Percentiles rank a stretch among this genome's conserved stretches.
Conservation (phyloP, 2,329 filamentous ascomycete species). For the Fusarium sp. region DNA sequence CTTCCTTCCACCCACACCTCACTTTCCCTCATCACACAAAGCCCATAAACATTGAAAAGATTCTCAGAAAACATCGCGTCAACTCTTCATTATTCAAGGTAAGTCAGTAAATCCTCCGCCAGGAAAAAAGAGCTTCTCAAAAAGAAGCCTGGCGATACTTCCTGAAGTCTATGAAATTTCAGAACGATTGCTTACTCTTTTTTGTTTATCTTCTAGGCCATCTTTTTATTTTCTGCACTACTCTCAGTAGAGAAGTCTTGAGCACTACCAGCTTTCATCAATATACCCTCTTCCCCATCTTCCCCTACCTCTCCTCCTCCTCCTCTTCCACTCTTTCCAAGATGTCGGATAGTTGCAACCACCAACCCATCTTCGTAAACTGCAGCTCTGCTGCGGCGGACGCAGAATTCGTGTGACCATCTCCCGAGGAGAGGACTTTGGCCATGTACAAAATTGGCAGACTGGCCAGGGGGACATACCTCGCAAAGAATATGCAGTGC, state of each 20-base stretch:
- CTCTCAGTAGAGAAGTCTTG: neutral
- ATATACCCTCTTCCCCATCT: neutral
- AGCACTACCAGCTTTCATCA: neutral
- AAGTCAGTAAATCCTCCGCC: neutral
- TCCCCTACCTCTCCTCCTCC: neutral
- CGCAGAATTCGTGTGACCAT: conserved; percentile 19
- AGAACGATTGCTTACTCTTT: neutral
- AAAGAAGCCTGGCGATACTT: neutral
- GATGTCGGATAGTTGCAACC: neutral
- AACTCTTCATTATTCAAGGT: neutral
- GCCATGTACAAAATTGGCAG: conserved; percentile 35
- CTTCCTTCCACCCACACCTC: neutral
- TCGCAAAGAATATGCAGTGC: conserved; percentile 10
- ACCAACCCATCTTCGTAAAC: neutral
- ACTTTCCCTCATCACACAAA: neutral
- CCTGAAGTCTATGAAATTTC: neutral
- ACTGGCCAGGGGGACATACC: conserved; percentile 16
- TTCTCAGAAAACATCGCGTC: neutral
- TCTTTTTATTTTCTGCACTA: neutral
- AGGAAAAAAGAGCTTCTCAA: neutral
- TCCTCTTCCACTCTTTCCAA: neutral
- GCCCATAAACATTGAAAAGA: fast-evolving
- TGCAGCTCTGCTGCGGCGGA: conserved; percentile 18
- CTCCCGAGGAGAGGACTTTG: conserved; percentile 6
- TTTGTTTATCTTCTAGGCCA: neutral